Percentiles rank a stretch among this genome's conserved stretches.
Evolutionary conservation across 805 yeast species (phyloP).

Genomic region (Saccharomycopsis fermentans): DNA sequence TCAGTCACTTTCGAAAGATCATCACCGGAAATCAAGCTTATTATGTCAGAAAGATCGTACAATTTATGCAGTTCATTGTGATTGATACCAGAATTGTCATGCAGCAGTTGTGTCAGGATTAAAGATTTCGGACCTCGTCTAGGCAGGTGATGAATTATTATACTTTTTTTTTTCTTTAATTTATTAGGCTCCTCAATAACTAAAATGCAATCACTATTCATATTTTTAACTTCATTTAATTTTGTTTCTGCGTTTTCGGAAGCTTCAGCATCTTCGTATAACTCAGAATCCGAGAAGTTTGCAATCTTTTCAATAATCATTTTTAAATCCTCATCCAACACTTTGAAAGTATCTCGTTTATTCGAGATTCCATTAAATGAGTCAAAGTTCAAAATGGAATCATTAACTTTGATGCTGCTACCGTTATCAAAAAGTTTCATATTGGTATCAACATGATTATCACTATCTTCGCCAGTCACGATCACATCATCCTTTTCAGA

Average conservation of each 20-base stretch:
- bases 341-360: conserved; percentile 15
- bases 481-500: neutral
- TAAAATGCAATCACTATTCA: neutral
- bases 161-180: neutral
- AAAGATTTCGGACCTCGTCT: neutral
- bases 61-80: neutral
- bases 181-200: neutral
- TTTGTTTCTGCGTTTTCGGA: neutral
- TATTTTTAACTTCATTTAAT: neutral
- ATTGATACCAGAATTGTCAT: neutral
- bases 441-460: neutral
- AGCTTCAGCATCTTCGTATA: conserved; percentile 1
- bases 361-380: neutral
- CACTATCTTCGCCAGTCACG: neutral
- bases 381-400: conserved; percentile 9
- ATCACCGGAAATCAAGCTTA: neutral
- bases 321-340: conserved; percentile 11
- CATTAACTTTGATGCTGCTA: conserved; percentile 15
- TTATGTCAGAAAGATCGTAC: neutral
- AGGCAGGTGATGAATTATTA: neutral
- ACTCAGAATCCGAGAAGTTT: conserved; percentile 5
- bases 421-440: conserved; percentile 10
- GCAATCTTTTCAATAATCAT: conserved; percentile 15
- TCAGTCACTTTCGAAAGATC: neutral
- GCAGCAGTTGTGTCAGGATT: neutral